Conservation (phyloP, 352 stramenopile genomes). For the Phytophthora hibernalis region DNA sequence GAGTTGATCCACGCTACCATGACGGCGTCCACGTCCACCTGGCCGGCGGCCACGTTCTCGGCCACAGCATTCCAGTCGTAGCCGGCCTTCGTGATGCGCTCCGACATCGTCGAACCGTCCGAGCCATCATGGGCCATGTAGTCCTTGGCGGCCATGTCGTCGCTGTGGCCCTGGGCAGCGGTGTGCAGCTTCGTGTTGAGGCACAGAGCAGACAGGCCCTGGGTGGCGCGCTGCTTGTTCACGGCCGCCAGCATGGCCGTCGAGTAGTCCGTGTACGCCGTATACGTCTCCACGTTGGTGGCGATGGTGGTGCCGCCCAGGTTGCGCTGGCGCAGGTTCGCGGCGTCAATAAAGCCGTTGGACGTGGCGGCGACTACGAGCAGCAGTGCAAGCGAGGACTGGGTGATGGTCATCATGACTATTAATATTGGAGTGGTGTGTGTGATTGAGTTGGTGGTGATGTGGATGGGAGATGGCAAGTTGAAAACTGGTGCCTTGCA, state of each 20-base stretch:
- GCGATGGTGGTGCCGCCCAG: slow-evolving; percentile 16
- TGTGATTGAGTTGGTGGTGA: slow-evolving; percentile 1
- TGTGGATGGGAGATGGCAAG: slow-evolving; percentile 12
- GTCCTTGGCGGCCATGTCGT: slow-evolving; percentile 58
- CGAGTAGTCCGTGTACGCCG: slow-evolving; percentile 9
- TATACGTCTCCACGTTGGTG: slow-evolving; percentile 12
- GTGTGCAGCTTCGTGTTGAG: slow-evolving; percentile 43
- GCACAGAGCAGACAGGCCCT: slow-evolving; percentile 44
- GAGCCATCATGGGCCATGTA: slow-evolving; percentile 56
- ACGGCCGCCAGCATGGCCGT: slow-evolving; percentile 46
- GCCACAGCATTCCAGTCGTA: slow-evolving; percentile 50
- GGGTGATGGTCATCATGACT: slow-evolving; percentile 22
- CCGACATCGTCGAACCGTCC: slow-evolving; percentile 42
- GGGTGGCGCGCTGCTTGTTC: slow-evolving; percentile 53
- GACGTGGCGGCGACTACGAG: slow-evolving; percentile 23
- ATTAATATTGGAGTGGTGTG: background rate
- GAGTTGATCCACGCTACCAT: slow-evolving; percentile 57
- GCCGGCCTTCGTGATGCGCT: slow-evolving; percentile 45
- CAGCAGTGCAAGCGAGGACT: slow-evolving; percentile 33
- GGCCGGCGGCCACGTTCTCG: slow-evolving; percentile 48
- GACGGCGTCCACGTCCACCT: slow-evolving; percentile 37
- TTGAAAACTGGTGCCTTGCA: slow-evolving; percentile 8
- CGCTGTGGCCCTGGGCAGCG: slow-evolving; percentile 34
- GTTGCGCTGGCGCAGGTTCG: slow-evolving; percentile 20
- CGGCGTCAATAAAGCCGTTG: slow-evolving; percentile 7